Percentiles rank a stretch among this genome's conserved stretches.
These are phyloP conservation scores for Colletotrichum sojae DNA, from an alignment of 2,329 filamentous ascomycete genomes.

Conservation along the genomic window DNA sequence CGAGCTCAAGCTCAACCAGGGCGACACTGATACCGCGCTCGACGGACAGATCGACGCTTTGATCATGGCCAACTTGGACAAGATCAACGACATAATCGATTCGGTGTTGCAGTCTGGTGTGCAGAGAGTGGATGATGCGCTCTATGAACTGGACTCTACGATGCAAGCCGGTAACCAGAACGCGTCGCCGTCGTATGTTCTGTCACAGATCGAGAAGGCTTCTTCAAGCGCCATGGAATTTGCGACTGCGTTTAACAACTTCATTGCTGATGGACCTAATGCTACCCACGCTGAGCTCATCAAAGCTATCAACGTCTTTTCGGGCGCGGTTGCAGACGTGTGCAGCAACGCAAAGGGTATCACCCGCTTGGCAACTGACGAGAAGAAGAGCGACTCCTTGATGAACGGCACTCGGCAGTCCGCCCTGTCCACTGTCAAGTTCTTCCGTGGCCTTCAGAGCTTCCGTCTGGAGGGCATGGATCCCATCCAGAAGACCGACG, in stretches of 20 bases:
- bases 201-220: conserved; percentile 98
- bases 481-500: conserved; percentile 92
- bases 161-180: conserved; percentile 99
- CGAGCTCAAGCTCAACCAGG: conserved; percentile 83
- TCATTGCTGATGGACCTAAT: conserved; percentile 95
- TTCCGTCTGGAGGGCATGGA: conserved; percentile 94
- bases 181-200: conserved; percentile 91
- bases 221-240: conserved; percentile 96
- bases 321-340: conserved; percentile 92
- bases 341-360: conserved; percentile 97
- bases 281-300: conserved; percentile 92
- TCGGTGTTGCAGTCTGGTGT: conserved; percentile 95
- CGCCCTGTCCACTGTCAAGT: conserved; percentile 89
- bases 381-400: conserved; percentile 92
- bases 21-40: conserved; percentile 82
- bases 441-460: conserved; percentile 94
- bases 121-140: conserved; percentile 92
- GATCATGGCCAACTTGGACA: conserved; percentile 86
- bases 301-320: conserved; percentile 90
- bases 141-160: conserved; percentile 96
- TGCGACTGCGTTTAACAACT: conserved; percentile 98
- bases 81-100: conserved; percentile 98
- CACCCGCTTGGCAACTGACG: conserved; percentile 91
- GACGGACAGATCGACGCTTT: conserved; percentile 94
- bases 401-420: conserved; percentile 87